These are phyloP conservation scores for Microstroma glucosiphilum DNA, from an alignment of 1,284 basidiomycete species.

Conservation along the genomic window DNA sequence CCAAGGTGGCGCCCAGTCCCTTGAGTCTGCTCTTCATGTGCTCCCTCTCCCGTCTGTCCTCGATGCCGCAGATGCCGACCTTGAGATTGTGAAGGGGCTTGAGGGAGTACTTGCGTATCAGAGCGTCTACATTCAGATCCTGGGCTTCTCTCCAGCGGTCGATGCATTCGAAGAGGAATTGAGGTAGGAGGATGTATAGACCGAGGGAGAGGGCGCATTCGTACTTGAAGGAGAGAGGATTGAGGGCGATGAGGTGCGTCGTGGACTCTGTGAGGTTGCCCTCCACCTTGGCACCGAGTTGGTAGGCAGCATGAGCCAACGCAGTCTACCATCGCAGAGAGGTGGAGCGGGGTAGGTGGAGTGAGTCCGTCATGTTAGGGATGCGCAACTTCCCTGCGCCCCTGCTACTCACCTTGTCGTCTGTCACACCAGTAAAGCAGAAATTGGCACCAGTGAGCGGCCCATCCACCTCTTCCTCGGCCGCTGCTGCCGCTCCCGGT, in stretches of 20 bases:
- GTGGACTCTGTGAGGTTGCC: conserved; percentile 69
- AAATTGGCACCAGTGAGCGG: conserved; percentile 11
- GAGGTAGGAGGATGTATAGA: conserved; percentile 66
- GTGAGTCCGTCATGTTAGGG: conserved; percentile 22
- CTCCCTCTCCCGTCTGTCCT: conserved; percentile 55
- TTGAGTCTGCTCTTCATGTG: conserved; percentile 65
- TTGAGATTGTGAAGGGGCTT: too few species aligned
- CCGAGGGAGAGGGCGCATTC: conserved; percentile 69
- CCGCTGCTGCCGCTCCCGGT: conserved; percentile 10
- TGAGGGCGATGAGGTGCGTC: conserved; percentile 68
- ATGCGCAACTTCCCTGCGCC: too few species aligned
- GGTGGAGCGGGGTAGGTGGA: conserved; percentile 60
- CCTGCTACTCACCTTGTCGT: conserved; percentile 18
- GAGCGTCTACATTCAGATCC: conserved; percentile 61
- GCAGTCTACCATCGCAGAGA: conserved; percentile 55
- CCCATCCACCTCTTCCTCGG: conserved; percentile 21
- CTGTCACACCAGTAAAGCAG: conserved; percentile 14
- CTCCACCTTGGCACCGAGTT: conserved; percentile 65
- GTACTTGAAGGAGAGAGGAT: conserved; percentile 71
- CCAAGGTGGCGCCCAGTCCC: conserved; percentile 46
- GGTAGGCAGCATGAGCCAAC: conserved; percentile 65
- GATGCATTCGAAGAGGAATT: conserved; percentile 66
- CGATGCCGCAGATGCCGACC: not conserved
- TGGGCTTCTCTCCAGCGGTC: conserved; percentile 69
- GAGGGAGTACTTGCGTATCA: conserved; percentile 29